phyloP scores from a whole-genome alignment of 179 eudicot species.

The Actinidia chinensis region DNA sequence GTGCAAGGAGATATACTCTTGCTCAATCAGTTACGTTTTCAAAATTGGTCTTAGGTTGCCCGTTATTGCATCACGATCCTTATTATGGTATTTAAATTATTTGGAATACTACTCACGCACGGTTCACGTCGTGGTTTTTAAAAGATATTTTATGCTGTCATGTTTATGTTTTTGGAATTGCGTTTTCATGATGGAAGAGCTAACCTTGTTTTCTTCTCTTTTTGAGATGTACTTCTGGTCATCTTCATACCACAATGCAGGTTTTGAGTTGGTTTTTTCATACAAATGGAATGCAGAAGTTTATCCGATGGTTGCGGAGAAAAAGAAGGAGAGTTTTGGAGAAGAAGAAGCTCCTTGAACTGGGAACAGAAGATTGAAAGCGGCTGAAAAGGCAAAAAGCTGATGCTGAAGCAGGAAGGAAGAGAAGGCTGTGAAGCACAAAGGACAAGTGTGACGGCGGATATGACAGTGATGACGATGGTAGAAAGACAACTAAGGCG shows the following conservation, averaged over 20 bases:
- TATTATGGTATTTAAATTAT: not conserved
- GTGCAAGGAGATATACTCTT: not conserved
- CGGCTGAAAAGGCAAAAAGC: slow-evolving; percentile 68
- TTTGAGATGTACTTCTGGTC: slow-evolving; percentile 95
- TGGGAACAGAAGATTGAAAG: slow-evolving; percentile 95
- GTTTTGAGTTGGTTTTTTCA: slow-evolving; percentile 53
- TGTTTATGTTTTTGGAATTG: not conserved
- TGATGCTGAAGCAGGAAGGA: slow-evolving; percentile 73
- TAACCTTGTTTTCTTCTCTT: slow-evolving; percentile 59
- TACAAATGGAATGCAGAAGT: slow-evolving; percentile 83
- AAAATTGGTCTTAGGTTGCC: not conserved
- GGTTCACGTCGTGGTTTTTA: not conserved
- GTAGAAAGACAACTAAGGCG: slow-evolving; percentile 47
- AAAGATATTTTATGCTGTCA: slow-evolving; percentile 1
- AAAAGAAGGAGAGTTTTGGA: too few relatives aligned
- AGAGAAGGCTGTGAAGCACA: slow-evolving; percentile 55
- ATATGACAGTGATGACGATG: slow-evolving; percentile 42
- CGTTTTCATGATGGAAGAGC: slow-evolving; percentile 14
- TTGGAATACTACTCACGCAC: not conserved
- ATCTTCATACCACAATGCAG: slow-evolving; percentile 99
- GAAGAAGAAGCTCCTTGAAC: slow-evolving; percentile 77
- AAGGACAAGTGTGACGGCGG: slow-evolving; percentile 53
- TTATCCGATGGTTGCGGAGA: slow-evolving; percentile 90
- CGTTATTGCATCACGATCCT: not conserved
- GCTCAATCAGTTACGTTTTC: not conserved